phyloP scores from a whole-genome alignment of 345 rosid genomes.

The Populus tremula region DNA sequence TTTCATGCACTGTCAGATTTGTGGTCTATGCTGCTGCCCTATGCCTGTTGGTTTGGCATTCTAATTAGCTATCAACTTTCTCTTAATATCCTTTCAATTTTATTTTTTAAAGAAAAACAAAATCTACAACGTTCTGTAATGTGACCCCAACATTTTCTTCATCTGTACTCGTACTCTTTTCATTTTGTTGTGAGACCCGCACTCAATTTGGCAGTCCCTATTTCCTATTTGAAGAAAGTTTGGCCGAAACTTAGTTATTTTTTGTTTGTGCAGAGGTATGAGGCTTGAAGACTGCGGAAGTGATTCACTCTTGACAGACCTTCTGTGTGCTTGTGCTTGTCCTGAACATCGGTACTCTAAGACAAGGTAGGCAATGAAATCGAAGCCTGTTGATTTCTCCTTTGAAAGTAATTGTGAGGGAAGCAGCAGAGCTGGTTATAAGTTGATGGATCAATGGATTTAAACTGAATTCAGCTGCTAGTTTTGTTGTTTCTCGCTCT shows the following conservation, averaged over 20 bases:
- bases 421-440: conserved; percentile 3
- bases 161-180: background rate
- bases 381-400: background rate
- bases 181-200: background rate
- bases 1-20: background rate
- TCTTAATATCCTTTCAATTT: background rate
- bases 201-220: background rate
- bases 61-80: background rate
- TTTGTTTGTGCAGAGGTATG: background rate
- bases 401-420: background rate
- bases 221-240: background rate
- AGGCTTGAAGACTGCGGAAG: background rate
- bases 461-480: background rate
- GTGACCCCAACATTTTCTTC: background rate
- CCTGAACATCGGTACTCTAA: background rate
- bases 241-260: background rate
- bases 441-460: background rate
- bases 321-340: background rate
- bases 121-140: background rate
- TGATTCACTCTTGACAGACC: background rate
- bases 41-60: background rate
- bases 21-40: background rate
- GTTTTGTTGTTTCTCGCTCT: background rate
- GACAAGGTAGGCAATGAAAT: background rate
- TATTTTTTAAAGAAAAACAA: background rate